Evolutionary conservation across 2,329 filamentous ascomycete genomes (phyloP).

Genomic region (Dactylellina sp.): DNA sequence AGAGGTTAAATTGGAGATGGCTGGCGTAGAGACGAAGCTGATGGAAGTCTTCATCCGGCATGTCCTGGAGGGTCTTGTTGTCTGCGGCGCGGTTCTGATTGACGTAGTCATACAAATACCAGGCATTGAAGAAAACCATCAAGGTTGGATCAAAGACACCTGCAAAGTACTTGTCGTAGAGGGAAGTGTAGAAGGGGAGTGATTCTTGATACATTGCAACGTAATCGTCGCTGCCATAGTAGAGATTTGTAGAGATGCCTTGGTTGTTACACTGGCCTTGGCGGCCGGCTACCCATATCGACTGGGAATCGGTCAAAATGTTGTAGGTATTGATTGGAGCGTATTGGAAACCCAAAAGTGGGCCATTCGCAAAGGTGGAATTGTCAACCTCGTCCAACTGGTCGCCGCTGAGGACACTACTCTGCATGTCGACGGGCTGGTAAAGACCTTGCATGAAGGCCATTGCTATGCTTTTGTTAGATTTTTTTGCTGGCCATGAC

Average conservation of each 20-base stretch:
- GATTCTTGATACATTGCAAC: slow-evolving; percentile 18
- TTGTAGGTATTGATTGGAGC: slow-evolving; percentile 39
- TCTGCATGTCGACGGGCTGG: slow-evolving; percentile 24
- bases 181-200: slow-evolving; percentile 14
- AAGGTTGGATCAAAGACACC: slow-evolving; percentile 26
- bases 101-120: slow-evolving; percentile 43
- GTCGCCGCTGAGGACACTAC: slow-evolving; percentile 10
- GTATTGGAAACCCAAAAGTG: slow-evolving; percentile 49
- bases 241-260: slow-evolving; percentile 15
- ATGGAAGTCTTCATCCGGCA: slow-evolving; percentile 36
- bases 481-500: too few relatives aligned
- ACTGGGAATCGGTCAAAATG: slow-evolving; percentile 27
- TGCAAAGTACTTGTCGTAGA: slow-evolving; percentile 41
- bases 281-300: slow-evolving; percentile 28
- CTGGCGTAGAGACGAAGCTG: slow-evolving; percentile 39
- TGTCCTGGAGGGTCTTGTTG: slow-evolving; percentile 33
- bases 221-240: slow-evolving; percentile 41
- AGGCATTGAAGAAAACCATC: slow-evolving; percentile 45
- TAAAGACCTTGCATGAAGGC: slow-evolving; percentile 53
- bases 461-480: slow-evolving; percentile 24
- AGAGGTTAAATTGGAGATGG: slow-evolving; percentile 47
- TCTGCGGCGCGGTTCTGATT: slow-evolving; percentile 34
- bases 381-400: slow-evolving; percentile 23
- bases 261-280: slow-evolving; percentile 34
- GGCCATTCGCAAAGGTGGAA: slow-evolving; percentile 47